Evolutionary conservation across 331 rosid genomes (phyloP), one percentile per base, ranked within the genome.

Genomic region (Telfairia occidentalis): DNA sequence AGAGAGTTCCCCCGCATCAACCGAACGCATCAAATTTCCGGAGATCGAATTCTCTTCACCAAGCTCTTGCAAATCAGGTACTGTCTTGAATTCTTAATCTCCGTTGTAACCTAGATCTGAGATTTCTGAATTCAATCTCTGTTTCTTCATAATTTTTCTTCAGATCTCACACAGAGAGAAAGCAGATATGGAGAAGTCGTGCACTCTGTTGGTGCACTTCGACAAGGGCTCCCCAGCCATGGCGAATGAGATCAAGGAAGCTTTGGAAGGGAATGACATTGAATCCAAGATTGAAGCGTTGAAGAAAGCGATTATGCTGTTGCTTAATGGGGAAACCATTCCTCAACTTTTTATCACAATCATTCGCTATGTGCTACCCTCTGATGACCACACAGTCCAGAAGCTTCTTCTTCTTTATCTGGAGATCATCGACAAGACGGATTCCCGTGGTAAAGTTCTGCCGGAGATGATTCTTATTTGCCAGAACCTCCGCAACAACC

Each of bases 381-480:
- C 97, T 3, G 99, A 95, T 58, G 97, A 95, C 78, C 99, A 95
- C 88, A 95, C 99, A 12, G 24, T 95, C 42, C 99, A 95, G 88
- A 92, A 90, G 77, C 97, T 95, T 5, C 99, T 95, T 70, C 95
- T 95, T 9, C 91, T 92, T 35, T 95, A 95, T 80, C 81, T 95
- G 46, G 99, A 95, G 89, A 92, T 90, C 89, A 92, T 89, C 0
- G 99, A 95, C 49, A 92, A 90, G 61, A 95, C 96, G 29, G 99
- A 95, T 82, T 86, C 97, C 1, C 79, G 77, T 0, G 99, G 99
- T 28, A 95, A 92, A 63, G 87, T 92, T 29, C 90, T 95, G 4
- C 99, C 99, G 0, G 99, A 95, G 80, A 95, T 95, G 99, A 92
- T 92, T 82, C 88, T 95, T 50, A 95, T 95, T 45, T 95, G 97